phyloP scores from a whole-genome alignment of 495 filamentous ascomycete species.

The Xylaria telfairii region DNA sequence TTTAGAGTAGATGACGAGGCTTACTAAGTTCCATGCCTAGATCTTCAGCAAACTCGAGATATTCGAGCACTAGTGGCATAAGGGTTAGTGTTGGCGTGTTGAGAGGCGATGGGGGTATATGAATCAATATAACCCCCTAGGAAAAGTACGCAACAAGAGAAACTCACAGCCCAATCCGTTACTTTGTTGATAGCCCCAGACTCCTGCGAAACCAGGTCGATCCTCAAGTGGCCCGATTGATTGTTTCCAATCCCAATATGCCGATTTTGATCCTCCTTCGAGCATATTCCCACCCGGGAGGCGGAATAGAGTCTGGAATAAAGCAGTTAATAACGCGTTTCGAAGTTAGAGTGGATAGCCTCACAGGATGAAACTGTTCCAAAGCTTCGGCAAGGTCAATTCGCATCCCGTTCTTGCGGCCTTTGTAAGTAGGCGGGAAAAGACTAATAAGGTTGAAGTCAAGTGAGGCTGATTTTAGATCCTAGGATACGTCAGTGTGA shows the following conservation, averaged over 20 bases:
- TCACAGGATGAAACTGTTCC: constrained; percentile 56
- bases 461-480: constrained; percentile 52
- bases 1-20: neutral
- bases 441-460: constrained; percentile 70
- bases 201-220: constrained; percentile 64
- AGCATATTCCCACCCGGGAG: constrained; percentile 74
- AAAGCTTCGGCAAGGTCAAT: constrained; percentile 64
- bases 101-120: neutral
- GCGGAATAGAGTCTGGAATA: constrained; percentile 55
- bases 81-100: neutral
- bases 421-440: constrained; percentile 72
- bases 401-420: constrained; percentile 65
- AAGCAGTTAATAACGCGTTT: constrained; percentile 12
- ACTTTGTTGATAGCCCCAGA: constrained; percentile 68
- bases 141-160: neutral
- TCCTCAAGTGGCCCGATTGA: constrained; percentile 69
- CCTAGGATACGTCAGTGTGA: constrained; percentile 29
- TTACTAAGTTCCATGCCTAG: constrained; percentile 59
- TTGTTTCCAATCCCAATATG: constrained; percentile 71
- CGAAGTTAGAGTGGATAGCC: neutral
- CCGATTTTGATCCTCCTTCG: constrained; percentile 58
- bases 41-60: constrained; percentile 71
- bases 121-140: neutral
- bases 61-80: constrained; percentile 54
- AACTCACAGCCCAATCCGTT: constrained; percentile 60